phyloP scores from a whole-genome alignment of 192 early-diverging fungal species.

The Rhizophlyctis rosea region DNA sequence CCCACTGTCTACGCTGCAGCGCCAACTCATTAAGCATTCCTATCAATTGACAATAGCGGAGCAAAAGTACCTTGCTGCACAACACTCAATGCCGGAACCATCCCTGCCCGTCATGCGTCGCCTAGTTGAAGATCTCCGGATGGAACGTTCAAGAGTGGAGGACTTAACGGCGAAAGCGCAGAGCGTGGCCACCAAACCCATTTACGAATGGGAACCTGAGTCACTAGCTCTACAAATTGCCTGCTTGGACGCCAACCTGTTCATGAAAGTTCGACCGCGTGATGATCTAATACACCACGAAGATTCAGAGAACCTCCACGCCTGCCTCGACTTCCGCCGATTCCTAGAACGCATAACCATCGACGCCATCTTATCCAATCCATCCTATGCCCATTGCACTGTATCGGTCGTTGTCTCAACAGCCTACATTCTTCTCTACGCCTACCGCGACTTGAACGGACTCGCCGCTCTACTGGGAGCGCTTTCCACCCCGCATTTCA shows the following conservation, averaged over 20 bases:
- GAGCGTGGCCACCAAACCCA: conserved; percentile 1
- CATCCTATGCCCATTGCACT: background rate
- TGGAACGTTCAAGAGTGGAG: conserved; percentile 10
- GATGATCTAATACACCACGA: conserved; percentile 3
- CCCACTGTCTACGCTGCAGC: conserved; percentile 14
- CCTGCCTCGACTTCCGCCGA: conserved; percentile 14
- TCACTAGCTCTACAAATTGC: conserved; percentile 20
- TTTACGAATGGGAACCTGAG: conserved; percentile 11
- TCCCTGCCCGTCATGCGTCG: conserved; percentile 6
- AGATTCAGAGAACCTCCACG: no score
- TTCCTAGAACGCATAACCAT: conserved; percentile 18
- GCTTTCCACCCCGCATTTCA: conserved; percentile 22
- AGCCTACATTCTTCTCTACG: conserved; percentile 29
- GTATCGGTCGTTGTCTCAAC: conserved; percentile 15
- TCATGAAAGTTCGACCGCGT: conserved; percentile 10
- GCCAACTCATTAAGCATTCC: conserved; percentile 13
- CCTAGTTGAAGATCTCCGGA: conserved; percentile 23
- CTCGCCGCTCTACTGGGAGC: conserved; percentile 13
- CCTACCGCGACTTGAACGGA: conserved; percentile 31
- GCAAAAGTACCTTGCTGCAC: background rate
- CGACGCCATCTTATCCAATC: conserved; percentile 1
- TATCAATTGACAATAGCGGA: conserved; percentile 12
- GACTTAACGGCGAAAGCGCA: conserved; percentile 9
- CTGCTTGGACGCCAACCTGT: conserved; percentile 13
- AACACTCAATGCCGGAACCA: background rate